A percentile compares a stretch with the other conserved stretches of the same genome.
These are phyloP conservation scores for Kluyveromyces sp. DNA, from an alignment of 1,139 yeast species.

Conservation along the genomic window DNA sequence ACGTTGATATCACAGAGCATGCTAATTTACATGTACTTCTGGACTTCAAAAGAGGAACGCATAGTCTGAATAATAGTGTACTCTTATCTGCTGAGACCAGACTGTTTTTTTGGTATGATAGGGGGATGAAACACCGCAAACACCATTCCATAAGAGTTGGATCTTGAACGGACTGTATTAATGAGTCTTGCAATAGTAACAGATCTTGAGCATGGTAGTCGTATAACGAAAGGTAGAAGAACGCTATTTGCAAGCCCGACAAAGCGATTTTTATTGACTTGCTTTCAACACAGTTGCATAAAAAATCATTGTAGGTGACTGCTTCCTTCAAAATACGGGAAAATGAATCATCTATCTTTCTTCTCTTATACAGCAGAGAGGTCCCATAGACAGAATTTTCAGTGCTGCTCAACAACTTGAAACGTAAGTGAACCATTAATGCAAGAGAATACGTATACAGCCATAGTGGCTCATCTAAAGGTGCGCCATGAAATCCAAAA, in stretches of 20 bases:
- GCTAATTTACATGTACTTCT: slow-evolving; percentile 27
- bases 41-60: slow-evolving; percentile 43
- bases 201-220: slow-evolving; percentile 8
- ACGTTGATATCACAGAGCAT: slow-evolving; percentile 29
- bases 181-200: slow-evolving; percentile 9
- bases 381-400: background rate
- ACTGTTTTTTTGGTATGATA: slow-evolving; percentile 29
- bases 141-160: slow-evolving; percentile 36
- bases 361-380: slow-evolving; percentile 19
- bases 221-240: slow-evolving; percentile 13
- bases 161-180: slow-evolving; percentile 17
- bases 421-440: slow-evolving; percentile 18
- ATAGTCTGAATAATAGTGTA: slow-evolving; percentile 34
- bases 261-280: slow-evolving; percentile 8
- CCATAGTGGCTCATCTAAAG: background rate
- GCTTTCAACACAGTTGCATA: slow-evolving; percentile 16
- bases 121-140: slow-evolving; percentile 32
- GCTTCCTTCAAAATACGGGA: slow-evolving; percentile 16
- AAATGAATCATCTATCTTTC: slow-evolving; percentile 14
- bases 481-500: background rate
- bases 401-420: slow-evolving; percentile 1
- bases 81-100: slow-evolving; percentile 13
- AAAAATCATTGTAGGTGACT: slow-evolving; percentile 14
- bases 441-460: slow-evolving; percentile 7
- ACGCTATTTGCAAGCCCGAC: slow-evolving; percentile 19